Percentiles rank a stretch among this genome's conserved stretches.
These are phyloP conservation scores for Phaseolus coccineus DNA, from an alignment of 331 rosid genomes.

Conservation along the genomic window DNA sequence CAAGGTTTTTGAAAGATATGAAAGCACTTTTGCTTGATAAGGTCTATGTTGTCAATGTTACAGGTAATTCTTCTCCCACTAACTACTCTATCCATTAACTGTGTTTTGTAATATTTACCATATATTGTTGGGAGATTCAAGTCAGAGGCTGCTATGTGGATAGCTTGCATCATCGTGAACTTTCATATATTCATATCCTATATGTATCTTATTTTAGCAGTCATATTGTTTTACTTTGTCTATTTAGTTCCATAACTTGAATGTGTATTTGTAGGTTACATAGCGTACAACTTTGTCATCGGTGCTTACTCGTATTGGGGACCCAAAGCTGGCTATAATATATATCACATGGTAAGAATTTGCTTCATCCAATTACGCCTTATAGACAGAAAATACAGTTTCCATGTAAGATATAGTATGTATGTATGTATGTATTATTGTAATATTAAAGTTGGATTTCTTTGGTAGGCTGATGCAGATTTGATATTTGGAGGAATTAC, in stretches of 20 bases:
- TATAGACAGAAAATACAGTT: neutral
- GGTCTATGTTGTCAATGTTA: conserved; percentile 73
- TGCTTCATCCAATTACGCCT: conserved; percentile 27
- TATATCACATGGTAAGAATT: conserved; percentile 77
- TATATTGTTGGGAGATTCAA: conserved; percentile 32
- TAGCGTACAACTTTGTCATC: conserved; percentile 79
- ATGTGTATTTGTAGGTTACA: conserved; percentile 57
- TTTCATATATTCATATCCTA: neutral
- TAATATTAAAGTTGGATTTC: conserved; percentile 21
- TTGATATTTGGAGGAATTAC: conserved; percentile 84
- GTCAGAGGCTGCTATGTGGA: conserved; percentile 22
- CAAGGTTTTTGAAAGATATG: conserved; percentile 65
- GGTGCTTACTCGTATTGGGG: conserved; percentile 98
- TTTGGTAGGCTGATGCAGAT: conserved; percentile 79
- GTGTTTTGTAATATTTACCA: conserved; percentile 20
- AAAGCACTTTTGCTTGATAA: conserved; percentile 68
- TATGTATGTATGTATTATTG: neutral
- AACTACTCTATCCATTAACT: conserved; percentile 23
- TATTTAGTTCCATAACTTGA: conserved; percentile 28
- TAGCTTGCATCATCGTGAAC: conserved; percentile 17
- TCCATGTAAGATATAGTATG: conserved; percentile 26
- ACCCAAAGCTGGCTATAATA: conserved; percentile 83
- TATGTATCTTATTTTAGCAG: neutral
- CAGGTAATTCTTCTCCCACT: conserved; percentile 65
- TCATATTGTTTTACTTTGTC: conserved; percentile 21